Conservation (phyloP, 768 basidiomycete species). For the Russula emetica region DNA sequence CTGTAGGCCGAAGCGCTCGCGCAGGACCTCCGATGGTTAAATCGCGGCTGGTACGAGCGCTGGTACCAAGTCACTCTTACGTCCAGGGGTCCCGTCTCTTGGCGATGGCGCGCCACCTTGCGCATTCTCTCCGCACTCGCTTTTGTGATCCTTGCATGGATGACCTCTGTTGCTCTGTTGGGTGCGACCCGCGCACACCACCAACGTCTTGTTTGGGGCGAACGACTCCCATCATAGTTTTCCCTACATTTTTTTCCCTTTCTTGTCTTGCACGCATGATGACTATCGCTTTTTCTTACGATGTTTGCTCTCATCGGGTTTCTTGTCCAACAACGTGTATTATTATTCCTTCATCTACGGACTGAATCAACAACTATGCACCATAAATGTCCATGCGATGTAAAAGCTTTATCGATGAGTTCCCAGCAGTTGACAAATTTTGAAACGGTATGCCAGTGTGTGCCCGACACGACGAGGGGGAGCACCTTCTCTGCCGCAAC, state of each 20-base stretch:
- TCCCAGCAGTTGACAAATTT: conserved; percentile 89
- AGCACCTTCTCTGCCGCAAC: conserved; percentile 57
- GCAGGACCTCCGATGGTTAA: conserved; percentile 66
- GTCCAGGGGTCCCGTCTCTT: conserved; percentile 63
- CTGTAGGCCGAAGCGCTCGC: conserved; percentile 60
- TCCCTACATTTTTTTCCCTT: background rate
- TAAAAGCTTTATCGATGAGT: conserved; percentile 45
- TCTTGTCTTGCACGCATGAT: background rate
- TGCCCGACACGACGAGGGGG: conserved; percentile 75
- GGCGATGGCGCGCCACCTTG: conserved; percentile 63
- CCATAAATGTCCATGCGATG: too few species aligned
- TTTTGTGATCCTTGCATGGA: conserved; percentile 57
- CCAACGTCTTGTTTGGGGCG: conserved; percentile 75
- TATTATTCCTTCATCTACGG: conserved; percentile 1
- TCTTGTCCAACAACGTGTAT: conserved; percentile 14
- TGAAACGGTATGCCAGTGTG: conserved; percentile 85
- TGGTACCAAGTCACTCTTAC: conserved; percentile 75
- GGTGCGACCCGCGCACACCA: conserved; percentile 73
- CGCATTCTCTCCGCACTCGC: conserved; percentile 39
- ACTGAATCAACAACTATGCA: background rate
- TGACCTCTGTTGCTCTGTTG: conserved; percentile 53
- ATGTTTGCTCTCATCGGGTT: background rate
- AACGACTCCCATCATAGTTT: conserved; percentile 63
- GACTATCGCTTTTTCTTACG: background rate
- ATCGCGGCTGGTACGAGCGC: conserved; percentile 72